These are phyloP conservation scores for Hericium alpestre DNA, from an alignment of 768 basidiomycete genomes.

Conservation along the genomic window DNA sequence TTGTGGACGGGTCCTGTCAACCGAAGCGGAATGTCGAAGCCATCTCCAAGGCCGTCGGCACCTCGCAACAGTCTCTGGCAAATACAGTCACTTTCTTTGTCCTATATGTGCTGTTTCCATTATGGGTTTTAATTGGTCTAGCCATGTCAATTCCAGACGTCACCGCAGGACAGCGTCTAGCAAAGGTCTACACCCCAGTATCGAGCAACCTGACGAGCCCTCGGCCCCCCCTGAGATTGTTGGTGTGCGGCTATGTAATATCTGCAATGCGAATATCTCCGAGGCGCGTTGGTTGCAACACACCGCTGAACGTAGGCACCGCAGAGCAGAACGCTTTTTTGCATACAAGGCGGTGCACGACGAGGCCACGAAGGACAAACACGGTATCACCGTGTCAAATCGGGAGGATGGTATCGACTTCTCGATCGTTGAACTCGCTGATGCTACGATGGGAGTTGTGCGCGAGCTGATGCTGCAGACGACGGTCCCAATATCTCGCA, in stretches of 20 bases:
- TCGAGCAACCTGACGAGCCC: background rate
- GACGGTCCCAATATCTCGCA: background rate
- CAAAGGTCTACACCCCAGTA: background rate
- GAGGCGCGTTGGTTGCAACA: background rate
- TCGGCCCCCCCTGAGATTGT: background rate
- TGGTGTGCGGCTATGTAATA: background rate
- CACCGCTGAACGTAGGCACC: background rate
- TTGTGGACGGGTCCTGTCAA: background rate
- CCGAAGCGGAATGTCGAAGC: background rate
- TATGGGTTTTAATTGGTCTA: background rate
- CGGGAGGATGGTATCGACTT: background rate
- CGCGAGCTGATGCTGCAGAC: background rate
- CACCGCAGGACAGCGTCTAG: background rate
- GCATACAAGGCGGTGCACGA: background rate
- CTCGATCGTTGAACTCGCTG: background rate
- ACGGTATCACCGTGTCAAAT: background rate
- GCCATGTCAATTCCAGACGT: background rate
- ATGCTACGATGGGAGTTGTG: background rate
- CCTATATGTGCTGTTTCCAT: background rate
- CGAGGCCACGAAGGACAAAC: background rate
- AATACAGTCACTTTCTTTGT: background rate
- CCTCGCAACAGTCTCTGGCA: background rate
- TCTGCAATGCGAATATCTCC: background rate
- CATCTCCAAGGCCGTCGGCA: background rate
- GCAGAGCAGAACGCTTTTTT: background rate